Conservation (phyloP, 2,329 filamentous ascomycete genomes). For the Metarhizium rileyi region DNA sequence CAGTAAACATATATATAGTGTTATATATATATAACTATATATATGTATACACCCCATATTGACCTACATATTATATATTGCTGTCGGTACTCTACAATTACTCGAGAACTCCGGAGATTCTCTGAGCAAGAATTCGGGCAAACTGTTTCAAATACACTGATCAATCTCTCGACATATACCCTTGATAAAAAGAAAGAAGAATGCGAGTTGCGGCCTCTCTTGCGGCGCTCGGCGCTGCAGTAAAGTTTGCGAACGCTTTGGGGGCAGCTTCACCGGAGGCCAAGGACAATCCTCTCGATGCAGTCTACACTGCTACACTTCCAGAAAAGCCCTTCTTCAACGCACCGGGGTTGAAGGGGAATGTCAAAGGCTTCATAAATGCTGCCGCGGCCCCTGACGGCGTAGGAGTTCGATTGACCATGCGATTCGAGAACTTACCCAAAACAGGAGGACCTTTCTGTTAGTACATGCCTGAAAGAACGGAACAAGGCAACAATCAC, state of each 20-base stretch:
- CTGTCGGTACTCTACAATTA: not conserved
- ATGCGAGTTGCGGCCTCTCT: not conserved
- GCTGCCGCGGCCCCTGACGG: constrained; percentile 37
- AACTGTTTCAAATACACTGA: not conserved
- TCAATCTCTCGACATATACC: not conserved
- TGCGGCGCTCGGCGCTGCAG: not conserved
- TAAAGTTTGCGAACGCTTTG: constrained; percentile 3
- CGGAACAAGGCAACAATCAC: not conserved
- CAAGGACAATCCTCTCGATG: constrained; percentile 42
- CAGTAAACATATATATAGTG: too few relatives aligned
- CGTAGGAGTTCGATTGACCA: constrained; percentile 44
- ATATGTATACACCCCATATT: too few relatives aligned
- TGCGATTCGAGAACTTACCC: constrained; percentile 50
- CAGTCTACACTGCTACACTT: constrained; percentile 46
- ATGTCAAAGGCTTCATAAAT: constrained; percentile 42
- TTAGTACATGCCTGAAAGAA: constrained; percentile 26
- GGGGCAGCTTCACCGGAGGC: constrained; percentile 39
- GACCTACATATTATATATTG: too few relatives aligned
- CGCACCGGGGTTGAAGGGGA: constrained; percentile 30
- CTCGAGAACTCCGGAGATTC: not conserved
- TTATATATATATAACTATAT: too few relatives aligned
- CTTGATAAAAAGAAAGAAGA: not conserved
- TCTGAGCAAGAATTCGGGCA: not conserved
- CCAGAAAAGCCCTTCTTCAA: constrained; percentile 43
- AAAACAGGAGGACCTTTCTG: constrained; percentile 49